Conservation (phyloP, 495 filamentous ascomycete species). For the Talaromyces nanjingensis region DNA sequence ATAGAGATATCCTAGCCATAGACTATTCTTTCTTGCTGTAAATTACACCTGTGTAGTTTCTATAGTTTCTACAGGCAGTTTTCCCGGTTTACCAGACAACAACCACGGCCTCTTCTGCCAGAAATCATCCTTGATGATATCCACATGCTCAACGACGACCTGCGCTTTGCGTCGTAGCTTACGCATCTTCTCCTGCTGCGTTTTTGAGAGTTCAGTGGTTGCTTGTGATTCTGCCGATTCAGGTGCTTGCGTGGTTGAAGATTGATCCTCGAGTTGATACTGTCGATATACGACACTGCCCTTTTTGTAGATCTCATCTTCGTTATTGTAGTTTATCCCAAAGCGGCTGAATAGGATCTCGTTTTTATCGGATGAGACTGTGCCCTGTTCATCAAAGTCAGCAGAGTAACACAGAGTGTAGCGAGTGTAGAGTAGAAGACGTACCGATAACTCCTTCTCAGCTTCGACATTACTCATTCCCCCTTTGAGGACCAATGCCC, state of each 20-base stretch:
- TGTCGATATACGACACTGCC: constrained; percentile 81
- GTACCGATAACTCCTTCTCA: constrained; percentile 67
- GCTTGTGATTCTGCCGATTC: constrained; percentile 9
- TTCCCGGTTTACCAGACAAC: constrained; percentile 65
- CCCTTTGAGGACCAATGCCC: constrained; percentile 74
- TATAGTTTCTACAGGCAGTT: constrained; percentile 46
- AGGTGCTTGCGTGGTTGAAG: constrained; percentile 12
- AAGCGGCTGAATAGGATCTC: constrained; percentile 90
- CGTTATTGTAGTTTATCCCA: constrained; percentile 94
- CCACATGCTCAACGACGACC: constrained; percentile 75
- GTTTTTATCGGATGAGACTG: constrained; percentile 80
- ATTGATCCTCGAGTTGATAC: constrained; percentile 35
- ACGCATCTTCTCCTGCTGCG: constrained; percentile 68
- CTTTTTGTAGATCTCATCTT: constrained; percentile 86
- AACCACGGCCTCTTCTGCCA: constrained; percentile 87
- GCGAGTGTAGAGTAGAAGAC: no score
- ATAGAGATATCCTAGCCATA: not conserved
- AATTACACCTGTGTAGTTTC: constrained; percentile 25
- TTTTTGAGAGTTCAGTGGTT: constrained; percentile 51
- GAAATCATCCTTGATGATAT: constrained; percentile 92
- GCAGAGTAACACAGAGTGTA: no score
- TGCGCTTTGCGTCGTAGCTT: constrained; percentile 69
- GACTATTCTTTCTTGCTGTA: constrained; percentile 14
- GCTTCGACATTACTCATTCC: constrained; percentile 69
- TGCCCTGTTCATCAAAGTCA: constrained; percentile 49